Evolutionary conservation across 768 basidiomycete genomes (phyloP).

Genomic region (Cubamyces sp.): DNA sequence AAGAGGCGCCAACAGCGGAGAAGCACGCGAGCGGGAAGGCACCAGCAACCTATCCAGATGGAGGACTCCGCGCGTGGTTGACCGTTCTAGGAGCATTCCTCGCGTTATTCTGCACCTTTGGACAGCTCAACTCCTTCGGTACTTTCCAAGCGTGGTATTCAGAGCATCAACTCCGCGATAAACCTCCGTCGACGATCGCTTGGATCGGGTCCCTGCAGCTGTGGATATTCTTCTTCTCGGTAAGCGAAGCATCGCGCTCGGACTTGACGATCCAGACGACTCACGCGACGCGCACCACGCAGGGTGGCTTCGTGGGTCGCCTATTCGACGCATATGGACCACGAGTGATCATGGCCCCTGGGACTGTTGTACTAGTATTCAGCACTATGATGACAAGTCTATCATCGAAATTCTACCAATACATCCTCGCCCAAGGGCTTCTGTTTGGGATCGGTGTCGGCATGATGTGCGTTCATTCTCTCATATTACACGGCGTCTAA

Average conservation of each 20-base stretch:
- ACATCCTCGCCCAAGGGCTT: constrained; percentile 62
- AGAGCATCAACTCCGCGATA: constrained; percentile 56
- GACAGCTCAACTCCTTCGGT: constrained; percentile 72
- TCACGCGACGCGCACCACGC: not conserved
- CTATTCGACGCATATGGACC: constrained; percentile 66
- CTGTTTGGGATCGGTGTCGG: constrained; percentile 68
- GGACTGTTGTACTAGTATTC: constrained; percentile 51
- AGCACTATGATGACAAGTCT: constrained; percentile 65
- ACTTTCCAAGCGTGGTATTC: constrained; percentile 74
- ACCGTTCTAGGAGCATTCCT: constrained; percentile 67
- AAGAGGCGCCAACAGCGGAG: too few species aligned
- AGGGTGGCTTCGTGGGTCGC: constrained; percentile 68
- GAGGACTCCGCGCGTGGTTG: constrained; percentile 44
- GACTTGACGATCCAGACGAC: not conserved
- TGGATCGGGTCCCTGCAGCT: constrained; percentile 74
- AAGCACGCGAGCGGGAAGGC: too few species aligned
- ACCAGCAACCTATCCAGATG: constrained; percentile 27
- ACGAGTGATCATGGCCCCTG: constrained; percentile 50
- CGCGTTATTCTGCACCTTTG: constrained; percentile 70
- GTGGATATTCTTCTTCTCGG: constrained; percentile 72
- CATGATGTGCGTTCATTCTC: constrained; percentile 51
- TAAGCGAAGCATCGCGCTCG: constrained; percentile 35
- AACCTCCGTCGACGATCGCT: constrained; percentile 60
- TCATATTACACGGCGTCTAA: too few species aligned
- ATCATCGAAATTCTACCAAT: constrained; percentile 58